Percentiles rank a stretch among this genome's conserved stretches.
Evolutionary conservation across 495 filamentous ascomycete genomes (phyloP).

Genomic region (Penicillium steckii): DNA sequence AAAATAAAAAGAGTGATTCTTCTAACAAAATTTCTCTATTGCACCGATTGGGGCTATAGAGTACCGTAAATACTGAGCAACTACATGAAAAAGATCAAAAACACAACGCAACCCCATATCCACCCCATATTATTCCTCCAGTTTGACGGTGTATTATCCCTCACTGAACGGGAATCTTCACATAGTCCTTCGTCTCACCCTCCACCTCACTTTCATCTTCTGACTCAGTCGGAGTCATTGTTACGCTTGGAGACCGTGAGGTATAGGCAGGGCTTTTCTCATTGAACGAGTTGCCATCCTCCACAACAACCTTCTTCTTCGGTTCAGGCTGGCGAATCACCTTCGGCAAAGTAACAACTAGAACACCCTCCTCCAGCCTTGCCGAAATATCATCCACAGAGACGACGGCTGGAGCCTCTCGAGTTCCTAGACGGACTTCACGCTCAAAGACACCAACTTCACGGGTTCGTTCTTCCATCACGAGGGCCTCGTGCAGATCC

Average conservation of each 20-base stretch:
- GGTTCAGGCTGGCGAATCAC: conserved; percentile 35
- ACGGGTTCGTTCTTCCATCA: conserved; percentile 56
- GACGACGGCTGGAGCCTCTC: conserved; percentile 57
- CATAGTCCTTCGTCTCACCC: conserved; percentile 30
- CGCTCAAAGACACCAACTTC: conserved; percentile 72
- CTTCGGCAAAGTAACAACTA: conserved; percentile 69
- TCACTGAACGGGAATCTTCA: conserved; percentile 30
- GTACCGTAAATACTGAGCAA: neutral
- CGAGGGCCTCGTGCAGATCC: conserved; percentile 64
- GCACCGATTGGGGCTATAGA: too few relatives aligned
- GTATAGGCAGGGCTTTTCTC: conserved; percentile 22
- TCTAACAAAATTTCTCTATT: too few relatives aligned
- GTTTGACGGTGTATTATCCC: neutral
- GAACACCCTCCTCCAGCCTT: conserved; percentile 68
- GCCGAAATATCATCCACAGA: conserved; percentile 66
- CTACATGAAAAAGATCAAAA: neutral
- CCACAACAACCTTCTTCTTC: conserved; percentile 26
- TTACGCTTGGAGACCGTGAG: conserved; percentile 15
- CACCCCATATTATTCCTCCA: neutral
- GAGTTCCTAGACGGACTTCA: conserved; percentile 58
- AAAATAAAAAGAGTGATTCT: too few relatives aligned
- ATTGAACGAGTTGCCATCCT: conserved; percentile 14
- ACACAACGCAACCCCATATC: neutral
- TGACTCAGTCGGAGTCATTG: conserved; percentile 21
- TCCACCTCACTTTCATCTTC: conserved; percentile 26